Evolutionary conservation across 495 filamentous ascomycete genomes (phyloP).

Genomic region (Aspergillus incahuasiensis): DNA sequence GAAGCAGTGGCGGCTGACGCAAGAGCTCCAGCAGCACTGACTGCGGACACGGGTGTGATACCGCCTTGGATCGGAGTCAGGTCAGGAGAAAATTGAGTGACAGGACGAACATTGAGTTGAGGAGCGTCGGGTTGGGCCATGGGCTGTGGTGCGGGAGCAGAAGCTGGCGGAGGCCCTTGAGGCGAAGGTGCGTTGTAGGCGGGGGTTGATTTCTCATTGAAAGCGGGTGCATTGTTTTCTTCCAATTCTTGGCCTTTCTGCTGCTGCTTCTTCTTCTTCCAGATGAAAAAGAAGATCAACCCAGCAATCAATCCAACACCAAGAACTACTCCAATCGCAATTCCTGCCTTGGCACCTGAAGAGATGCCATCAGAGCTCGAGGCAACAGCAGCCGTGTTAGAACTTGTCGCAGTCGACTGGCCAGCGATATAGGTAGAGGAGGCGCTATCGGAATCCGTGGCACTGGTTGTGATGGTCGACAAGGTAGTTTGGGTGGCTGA

Average conservation of each 20-base stretch:
- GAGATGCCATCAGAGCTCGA: conserved; percentile 47
- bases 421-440: conserved; percentile 6
- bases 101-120: conserved; percentile 76
- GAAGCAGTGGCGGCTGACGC: conserved; percentile 27
- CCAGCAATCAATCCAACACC: conserved; percentile 57
- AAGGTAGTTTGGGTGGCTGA: conserved; percentile 13
- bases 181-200: conserved; percentile 31
- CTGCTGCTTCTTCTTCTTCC: conserved; percentile 50
- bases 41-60: conserved; percentile 33
- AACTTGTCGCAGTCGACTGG: conserved; percentile 15
- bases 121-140: conserved; percentile 59
- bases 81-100: conserved; percentile 81
- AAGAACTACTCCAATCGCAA: conserved; percentile 72
- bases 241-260: conserved; percentile 15
- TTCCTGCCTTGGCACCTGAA: conserved; percentile 71
- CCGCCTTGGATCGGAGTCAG: conserved; percentile 40
- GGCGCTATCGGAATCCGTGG: conserved; percentile 15
- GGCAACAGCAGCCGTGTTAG: conserved; percentile 16
- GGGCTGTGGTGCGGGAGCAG: conserved; percentile 12
- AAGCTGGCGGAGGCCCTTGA: conserved; percentile 27
- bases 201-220: conserved; percentile 54
- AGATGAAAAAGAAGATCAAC: conserved; percentile 60
- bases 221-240: conserved; percentile 49
- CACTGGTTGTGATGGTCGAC: conserved; percentile 23
- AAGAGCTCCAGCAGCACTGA: conserved; percentile 31